These are phyloP conservation scores for Sclerotinia minor DNA, from an alignment of 2,329 filamentous ascomycete genomes.

Conservation along the genomic window DNA sequence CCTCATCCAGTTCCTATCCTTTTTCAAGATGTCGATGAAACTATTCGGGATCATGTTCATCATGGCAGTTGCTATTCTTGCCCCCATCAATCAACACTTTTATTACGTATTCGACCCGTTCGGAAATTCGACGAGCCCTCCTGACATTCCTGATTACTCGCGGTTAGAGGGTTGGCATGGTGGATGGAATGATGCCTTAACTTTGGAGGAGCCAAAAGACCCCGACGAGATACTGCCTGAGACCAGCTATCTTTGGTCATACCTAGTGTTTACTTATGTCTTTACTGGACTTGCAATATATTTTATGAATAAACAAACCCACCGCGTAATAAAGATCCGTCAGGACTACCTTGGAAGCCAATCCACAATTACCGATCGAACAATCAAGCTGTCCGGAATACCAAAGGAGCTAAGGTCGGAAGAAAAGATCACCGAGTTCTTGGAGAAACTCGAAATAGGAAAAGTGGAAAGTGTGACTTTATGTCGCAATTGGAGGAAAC, in stretches of 20 bases:
- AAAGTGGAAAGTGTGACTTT: conserved; percentile 85
- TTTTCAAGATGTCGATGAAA: conserved; percentile 93
- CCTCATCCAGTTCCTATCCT: conserved; percentile 69
- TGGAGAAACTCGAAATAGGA: conserved; percentile 86
- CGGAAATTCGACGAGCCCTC: conserved; percentile 40
- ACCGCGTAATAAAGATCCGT: conserved; percentile 78
- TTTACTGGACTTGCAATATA: conserved; percentile 83
- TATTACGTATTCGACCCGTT: conserved; percentile 39
- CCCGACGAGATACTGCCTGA: conserved; percentile 28
- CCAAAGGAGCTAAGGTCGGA: conserved; percentile 77
- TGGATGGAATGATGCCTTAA: conserved; percentile 4
- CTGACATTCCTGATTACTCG: conserved; percentile 21
- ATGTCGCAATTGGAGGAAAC: conserved; percentile 80
- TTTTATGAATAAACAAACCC: conserved; percentile 79
- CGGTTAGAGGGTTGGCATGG: conserved; percentile 21
- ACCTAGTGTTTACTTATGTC: conserved; percentile 90
- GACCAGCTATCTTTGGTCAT: conserved; percentile 77
- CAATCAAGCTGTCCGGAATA: conserved; percentile 87
- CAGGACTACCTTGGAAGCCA: conserved; percentile 93
- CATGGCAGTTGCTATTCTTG: conserved; percentile 77
- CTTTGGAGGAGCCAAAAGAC: conserved; percentile 9
- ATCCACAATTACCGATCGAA: conserved; percentile 93
- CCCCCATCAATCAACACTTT: conserved; percentile 79
- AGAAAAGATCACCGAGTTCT: conserved; percentile 77
- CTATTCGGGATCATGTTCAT: conserved; percentile 78